Percentiles rank a stretch among this genome's conserved stretches.
phyloP scores from a whole-genome alignment of 805 yeast species.

The Myxozyma monticola region DNA sequence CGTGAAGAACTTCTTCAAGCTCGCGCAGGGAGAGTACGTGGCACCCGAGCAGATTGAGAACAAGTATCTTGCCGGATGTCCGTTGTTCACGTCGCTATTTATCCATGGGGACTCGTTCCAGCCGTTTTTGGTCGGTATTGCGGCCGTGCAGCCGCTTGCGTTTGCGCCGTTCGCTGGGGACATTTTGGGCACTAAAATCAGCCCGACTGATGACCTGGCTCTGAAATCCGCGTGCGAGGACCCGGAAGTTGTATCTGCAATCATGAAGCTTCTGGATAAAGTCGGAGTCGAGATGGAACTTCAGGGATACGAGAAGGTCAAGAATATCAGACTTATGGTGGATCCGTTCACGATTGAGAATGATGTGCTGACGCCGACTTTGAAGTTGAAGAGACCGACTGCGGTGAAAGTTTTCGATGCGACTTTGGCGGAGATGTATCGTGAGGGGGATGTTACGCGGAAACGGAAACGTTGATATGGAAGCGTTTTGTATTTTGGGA shows the following conservation, averaged over 20 bases:
- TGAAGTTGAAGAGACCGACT: slow-evolving; percentile 53
- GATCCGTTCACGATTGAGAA: slow-evolving; percentile 66
- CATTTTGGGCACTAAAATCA: slow-evolving; percentile 37
- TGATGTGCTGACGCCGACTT: slow-evolving; percentile 67
- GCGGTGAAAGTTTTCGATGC: slow-evolving; percentile 48
- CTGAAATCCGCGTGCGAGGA: slow-evolving; percentile 39
- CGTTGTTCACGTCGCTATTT: slow-evolving; percentile 55
- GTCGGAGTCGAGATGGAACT: slow-evolving; percentile 43
- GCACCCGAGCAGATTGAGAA: slow-evolving; percentile 80
- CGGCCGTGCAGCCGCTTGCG: slow-evolving; percentile 59
- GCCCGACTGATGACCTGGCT: slow-evolving; percentile 34
- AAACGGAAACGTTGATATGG: too few relatives aligned
- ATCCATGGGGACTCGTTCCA: slow-evolving; percentile 64
- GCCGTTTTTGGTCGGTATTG: slow-evolving; percentile 57
- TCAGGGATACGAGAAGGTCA: slow-evolving; percentile 64
- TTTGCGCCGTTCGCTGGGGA: slow-evolving; percentile 37
- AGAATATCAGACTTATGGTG: slow-evolving; percentile 52
- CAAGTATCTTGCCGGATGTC: slow-evolving; percentile 54
- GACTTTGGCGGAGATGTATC: slow-evolving; percentile 47
- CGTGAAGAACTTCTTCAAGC: slow-evolving; percentile 74
- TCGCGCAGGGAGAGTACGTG: slow-evolving; percentile 47
- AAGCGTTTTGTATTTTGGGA: too few relatives aligned
- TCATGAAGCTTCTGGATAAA: slow-evolving; percentile 44
- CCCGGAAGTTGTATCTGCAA: slow-evolving; percentile 41
- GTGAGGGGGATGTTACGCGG: slow-evolving; percentile 43